Percentiles rank a stretch among this genome's conserved stretches.
These are phyloP conservation scores for Microcera coccophila DNA, from an alignment of 2,329 filamentous ascomycete genomes.

Conservation along the genomic window DNA sequence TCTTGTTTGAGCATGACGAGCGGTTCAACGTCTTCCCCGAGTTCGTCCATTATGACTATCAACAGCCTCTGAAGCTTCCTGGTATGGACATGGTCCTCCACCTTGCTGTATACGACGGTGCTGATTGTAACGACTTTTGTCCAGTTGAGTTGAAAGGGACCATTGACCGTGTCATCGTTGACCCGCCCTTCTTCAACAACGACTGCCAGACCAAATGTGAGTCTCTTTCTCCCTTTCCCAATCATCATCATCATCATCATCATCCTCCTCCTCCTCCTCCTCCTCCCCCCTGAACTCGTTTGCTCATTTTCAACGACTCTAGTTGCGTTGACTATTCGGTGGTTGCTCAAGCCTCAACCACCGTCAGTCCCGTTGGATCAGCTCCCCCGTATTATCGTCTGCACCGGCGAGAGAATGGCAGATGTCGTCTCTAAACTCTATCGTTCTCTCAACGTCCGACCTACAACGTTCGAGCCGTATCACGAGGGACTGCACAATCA, in stretches of 20 bases:
- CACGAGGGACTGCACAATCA: slow-evolving; percentile 78
- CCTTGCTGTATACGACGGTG: no score
- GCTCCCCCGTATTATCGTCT: slow-evolving; percentile 53
- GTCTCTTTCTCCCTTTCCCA: slow-evolving; percentile 9
- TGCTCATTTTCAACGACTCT: slow-evolving; percentile 14
- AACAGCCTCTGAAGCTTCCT: slow-evolving; percentile 62
- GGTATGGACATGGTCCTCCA: slow-evolving; percentile 37
- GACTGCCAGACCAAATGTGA: slow-evolving; percentile 77
- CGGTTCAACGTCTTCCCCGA: slow-evolving; percentile 71
- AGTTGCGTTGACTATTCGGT: slow-evolving; percentile 73
- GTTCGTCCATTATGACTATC: slow-evolving; percentile 72
- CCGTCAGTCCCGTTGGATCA: slow-evolving; percentile 12
- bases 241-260: background rate
- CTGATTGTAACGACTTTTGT: no score
- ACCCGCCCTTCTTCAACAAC: slow-evolving; percentile 75
- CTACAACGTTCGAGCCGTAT: slow-evolving; percentile 64
- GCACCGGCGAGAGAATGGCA: slow-evolving; percentile 76
- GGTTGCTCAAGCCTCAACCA: slow-evolving; percentile 52
- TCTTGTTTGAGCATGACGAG: slow-evolving; percentile 69
- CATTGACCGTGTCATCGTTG: slow-evolving; percentile 67
- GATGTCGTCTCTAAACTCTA: slow-evolving; percentile 64
- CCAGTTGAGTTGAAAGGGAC: slow-evolving; percentile 56
- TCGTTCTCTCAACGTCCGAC: slow-evolving; percentile 54
- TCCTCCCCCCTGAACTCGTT: slow-evolving; percentile 1
- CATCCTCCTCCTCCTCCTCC: background rate